These are phyloP conservation scores for Malassezia japonica DNA, from an alignment of 1,284 basidiomycete genomes.

Conservation along the genomic window DNA sequence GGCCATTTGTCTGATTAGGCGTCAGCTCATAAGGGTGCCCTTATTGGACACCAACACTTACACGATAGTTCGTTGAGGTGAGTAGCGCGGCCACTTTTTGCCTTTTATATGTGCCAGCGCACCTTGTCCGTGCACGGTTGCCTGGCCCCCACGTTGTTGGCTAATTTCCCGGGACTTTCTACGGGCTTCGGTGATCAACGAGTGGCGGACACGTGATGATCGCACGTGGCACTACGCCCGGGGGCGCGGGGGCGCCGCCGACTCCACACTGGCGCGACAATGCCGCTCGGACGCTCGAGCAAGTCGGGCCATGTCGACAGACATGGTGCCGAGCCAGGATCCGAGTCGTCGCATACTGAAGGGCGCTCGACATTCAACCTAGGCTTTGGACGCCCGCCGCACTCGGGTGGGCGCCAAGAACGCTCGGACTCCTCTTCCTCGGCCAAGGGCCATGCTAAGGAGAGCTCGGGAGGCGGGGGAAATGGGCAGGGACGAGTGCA, in stretches of 20 bases:
- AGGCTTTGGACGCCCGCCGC: neutral
- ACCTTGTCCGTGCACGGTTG: slow-evolving; percentile 7
- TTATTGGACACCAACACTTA: slow-evolving; percentile 7
- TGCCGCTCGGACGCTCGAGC: slow-evolving; percentile 5
- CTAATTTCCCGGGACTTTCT: neutral
- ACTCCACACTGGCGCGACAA: neutral
- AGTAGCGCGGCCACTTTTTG: neutral
- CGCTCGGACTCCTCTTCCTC: neutral
- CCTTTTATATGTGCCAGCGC: slow-evolving; percentile 10
- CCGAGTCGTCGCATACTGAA: neutral
- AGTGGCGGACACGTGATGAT: neutral
- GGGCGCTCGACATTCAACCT: neutral
- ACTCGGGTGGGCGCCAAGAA: neutral
- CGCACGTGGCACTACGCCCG: neutral
- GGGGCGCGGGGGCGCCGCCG: neutral
- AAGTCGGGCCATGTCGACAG: neutral
- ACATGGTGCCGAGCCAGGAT: neutral
- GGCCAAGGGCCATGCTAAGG: neutral
- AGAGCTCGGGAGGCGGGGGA: too few species aligned
- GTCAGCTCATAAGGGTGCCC: slow-evolving; percentile 3
- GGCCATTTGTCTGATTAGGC: slow-evolving; percentile 20
- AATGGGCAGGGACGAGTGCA: too few species aligned
- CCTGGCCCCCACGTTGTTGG: neutral
- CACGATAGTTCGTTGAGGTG: neutral
- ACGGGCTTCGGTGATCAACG: slow-evolving; percentile 12